A percentile compares a stretch with the other conserved stretches of the same genome.
Conservation (phyloP, 495 filamentous ascomycete genomes). For the Podospora pseudopauciseta region DNA sequence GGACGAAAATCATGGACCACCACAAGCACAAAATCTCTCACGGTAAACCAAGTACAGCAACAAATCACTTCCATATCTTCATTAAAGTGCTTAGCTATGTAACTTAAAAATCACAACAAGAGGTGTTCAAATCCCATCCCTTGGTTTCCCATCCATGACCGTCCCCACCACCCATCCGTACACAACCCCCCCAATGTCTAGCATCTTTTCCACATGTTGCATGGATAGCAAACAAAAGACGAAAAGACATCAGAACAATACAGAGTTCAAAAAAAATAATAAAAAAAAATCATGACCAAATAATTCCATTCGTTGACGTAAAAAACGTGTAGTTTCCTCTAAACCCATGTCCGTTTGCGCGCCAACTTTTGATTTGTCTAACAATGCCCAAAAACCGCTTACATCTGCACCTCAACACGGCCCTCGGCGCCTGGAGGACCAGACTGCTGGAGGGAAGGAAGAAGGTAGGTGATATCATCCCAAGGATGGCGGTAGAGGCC, state of each 20-base stretch:
- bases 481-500: conserved; percentile 98
- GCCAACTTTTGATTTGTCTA: conserved; percentile 6
- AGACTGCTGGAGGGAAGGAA: conserved; percentile 72
- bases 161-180: neutral
- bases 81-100: conserved; percentile 8
- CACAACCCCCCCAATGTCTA: neutral
- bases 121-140: neutral
- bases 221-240: conserved; percentile 3
- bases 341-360: conserved; percentile 3
- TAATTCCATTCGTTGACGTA: conserved; percentile 3
- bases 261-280: neutral
- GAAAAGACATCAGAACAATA: neutral
- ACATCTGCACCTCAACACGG: conserved; percentile 74
- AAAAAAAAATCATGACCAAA: neutral
- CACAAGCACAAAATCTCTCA: neutral
- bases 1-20: neutral
- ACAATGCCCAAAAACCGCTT: conserved; percentile 8
- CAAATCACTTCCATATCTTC: conserved; percentile 4
- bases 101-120: neutral
- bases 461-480: conserved; percentile 96
- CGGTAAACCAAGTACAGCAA: neutral
- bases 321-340: conserved; percentile 2
- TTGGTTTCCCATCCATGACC: neutral
- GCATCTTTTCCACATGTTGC: neutral
- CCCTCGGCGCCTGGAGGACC: conserved; percentile 75